Evolutionary conservation across 2,329 filamentous ascomycete genomes (phyloP).

Genomic region (Talaromyces albobiverticillius): DNA sequence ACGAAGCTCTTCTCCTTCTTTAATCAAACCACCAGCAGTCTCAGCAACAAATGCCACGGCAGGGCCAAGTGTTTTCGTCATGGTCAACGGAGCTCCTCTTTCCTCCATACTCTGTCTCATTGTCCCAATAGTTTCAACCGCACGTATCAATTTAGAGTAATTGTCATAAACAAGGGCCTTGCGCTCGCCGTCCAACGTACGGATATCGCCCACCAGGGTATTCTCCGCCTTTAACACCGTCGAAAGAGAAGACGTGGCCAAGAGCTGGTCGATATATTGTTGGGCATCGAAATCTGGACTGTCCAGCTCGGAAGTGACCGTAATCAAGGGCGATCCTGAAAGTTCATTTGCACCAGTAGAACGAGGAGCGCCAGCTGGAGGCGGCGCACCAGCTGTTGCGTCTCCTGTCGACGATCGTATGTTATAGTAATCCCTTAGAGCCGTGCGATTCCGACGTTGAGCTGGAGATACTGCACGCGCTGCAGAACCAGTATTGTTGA

Average conservation of each 20-base stretch:
- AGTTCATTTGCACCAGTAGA: conserved; percentile 44
- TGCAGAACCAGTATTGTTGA: conserved; percentile 33
- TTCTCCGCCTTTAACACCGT: conserved; percentile 46
- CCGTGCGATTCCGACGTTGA: conserved; percentile 70
- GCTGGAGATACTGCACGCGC: conserved; percentile 42
- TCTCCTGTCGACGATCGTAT: conserved; percentile 55
- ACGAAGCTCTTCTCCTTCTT: conserved; percentile 37
- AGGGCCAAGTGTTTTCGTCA: conserved; percentile 44
- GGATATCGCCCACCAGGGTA: conserved; percentile 64
- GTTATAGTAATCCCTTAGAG: conserved; percentile 93
- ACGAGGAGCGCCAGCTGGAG: conserved; percentile 36
- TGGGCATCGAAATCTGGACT: conserved; percentile 67
- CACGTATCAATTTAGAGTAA: conserved; percentile 94
- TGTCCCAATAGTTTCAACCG: conserved; percentile 90
- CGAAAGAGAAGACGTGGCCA: conserved; percentile 39
- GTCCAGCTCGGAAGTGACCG: conserved; percentile 64
- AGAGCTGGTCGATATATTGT: conserved; percentile 47
- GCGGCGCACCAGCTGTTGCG: conserved; percentile 26
- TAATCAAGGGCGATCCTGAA: conserved; percentile 26
- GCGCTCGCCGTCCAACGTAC: conserved; percentile 89
- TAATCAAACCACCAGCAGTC: conserved; percentile 39
- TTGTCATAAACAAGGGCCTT: conserved; percentile 98
- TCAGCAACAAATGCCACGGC: conserved; percentile 45
- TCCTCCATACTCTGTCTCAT: conserved; percentile 50
- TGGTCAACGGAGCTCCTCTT: conserved; percentile 41